Conservation (phyloP, 73 alveolate species). For the Paramecium tetraurelia region DNA sequence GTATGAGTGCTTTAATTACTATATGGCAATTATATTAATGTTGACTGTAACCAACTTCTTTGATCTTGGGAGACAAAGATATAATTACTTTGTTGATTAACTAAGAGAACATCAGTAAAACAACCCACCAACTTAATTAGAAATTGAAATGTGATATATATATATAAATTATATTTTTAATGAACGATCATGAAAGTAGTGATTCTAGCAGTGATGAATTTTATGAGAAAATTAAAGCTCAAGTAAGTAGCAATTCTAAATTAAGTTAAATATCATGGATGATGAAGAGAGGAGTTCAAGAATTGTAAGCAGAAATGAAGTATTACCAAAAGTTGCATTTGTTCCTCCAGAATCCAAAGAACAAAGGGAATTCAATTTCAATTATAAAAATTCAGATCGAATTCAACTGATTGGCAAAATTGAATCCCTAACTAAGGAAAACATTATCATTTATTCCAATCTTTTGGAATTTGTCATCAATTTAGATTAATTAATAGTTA, state of each 20-base stretch:
- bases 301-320: conserved; percentile 17
- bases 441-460: not conserved
- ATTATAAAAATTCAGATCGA: not conserved
- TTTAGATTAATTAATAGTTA: conserved; percentile 32
- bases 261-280: not conserved
- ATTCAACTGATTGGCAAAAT: not conserved
- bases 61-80: not conserved
- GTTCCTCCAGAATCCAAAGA: not conserved
- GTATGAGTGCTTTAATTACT: not conserved
- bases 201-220: conserved; percentile 16
- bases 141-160: not conserved
- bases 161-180: not conserved
- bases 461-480: conserved; percentile 40
- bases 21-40: not conserved
- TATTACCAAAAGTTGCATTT: not conserved
- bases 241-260: not conserved
- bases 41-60: not conserved
- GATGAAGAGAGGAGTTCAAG: conserved; percentile 40
- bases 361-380: conserved; percentile 4
- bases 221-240: not conserved
- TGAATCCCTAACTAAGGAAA: not conserved
- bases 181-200: not conserved
- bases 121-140: not conserved
- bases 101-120: not conserved
- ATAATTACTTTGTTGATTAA: not conserved